phyloP scores from a whole-genome alignment of 1,284 basidiomycete species.

The Wallemia ichthyophaga region DNA sequence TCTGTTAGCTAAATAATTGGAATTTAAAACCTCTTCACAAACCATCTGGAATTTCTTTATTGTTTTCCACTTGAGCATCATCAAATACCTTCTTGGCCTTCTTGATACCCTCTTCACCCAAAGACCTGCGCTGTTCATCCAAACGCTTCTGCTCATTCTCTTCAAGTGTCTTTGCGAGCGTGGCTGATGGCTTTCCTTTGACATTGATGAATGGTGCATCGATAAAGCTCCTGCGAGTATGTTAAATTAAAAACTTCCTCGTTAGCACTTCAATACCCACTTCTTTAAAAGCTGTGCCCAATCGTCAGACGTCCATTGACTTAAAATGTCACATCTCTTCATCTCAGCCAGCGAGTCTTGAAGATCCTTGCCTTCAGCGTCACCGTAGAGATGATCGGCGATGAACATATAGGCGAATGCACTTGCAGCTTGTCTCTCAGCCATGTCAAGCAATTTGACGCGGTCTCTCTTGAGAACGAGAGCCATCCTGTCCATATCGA shows the following conservation, averaged over 20 bases:
- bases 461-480: conserved; percentile 68
- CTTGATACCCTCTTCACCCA: conserved; percentile 55
- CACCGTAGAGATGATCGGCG: conserved; percentile 25
- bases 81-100: conserved; percentile 38
- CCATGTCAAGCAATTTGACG: conserved; percentile 28
- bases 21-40: neutral
- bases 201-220: conserved; percentile 39
- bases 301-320: conserved; percentile 37
- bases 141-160: conserved; percentile 50
- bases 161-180: conserved; percentile 52
- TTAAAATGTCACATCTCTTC: conserved; percentile 32
- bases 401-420: conserved; percentile 15
- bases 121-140: conserved; percentile 30
- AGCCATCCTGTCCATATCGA: conserved; percentile 75
- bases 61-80: conserved; percentile 61
- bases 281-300: conserved; percentile 55
- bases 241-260: conserved; percentile 2
- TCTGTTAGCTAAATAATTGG: neutral
- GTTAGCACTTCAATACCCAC: conserved; percentile 19
- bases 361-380: conserved; percentile 52
- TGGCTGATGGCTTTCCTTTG: conserved; percentile 60
- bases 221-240: conserved; percentile 34
- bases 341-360: conserved; percentile 46
- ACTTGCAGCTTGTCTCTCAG: conserved; percentile 17
- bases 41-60: conserved; percentile 40